Base-by-base conservation (phyloP, 371 early-diverging fungal species). In the Actinomortierella wolfii region DNA sequence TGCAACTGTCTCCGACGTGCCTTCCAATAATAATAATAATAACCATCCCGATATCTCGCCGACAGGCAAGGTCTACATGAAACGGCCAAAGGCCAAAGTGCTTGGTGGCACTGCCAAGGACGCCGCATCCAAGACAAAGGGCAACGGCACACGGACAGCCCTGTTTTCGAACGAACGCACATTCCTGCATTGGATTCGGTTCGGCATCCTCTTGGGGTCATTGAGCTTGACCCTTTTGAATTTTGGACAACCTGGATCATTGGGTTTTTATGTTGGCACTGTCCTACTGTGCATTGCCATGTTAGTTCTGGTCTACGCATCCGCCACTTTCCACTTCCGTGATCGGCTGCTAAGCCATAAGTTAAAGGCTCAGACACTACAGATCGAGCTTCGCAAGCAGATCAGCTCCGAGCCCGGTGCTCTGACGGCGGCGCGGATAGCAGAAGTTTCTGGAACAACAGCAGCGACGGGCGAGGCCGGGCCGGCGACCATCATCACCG, bases 121-220 rank as follows among this genome's bases (percentile, higher is more conserved):
- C 18, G 51, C 34, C 2, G 61, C 45, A 6, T 34, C 34, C 34
- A 34, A 34, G 7, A 34, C 7, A 4, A 34, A 34, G 34, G 73
- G 73, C 0, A 59, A 65, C 20, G 52, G 56, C 23, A 59, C 29
- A 15, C 56, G 61, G 7, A 54, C 48, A 17, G 61, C 73, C 3
- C 44, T 61, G 8, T 73, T 73, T 34, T 66, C 63, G 28, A 73
- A 73, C 49, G 67, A 73, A 39, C 63, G 64, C 9, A 59, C 57
- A 13, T 67, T 66, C 14, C 28, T 67, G 14, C 59, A 66, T 7
- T 66, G 67, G 74, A 73, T 73, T 51, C 61, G 59, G 44, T 60
- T 63, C 39, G 67, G 74, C 6, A 62, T 67, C 46, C 52, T 73
- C 17, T 41, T 73, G 54, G 74, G 63, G 1, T 39, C 63, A 3